Evolutionary conservation across 202 grass and related monocot species (phyloP), one percentile per base, ranked within the genome.

Genomic region (Tripidium arundinaceum): DNA sequence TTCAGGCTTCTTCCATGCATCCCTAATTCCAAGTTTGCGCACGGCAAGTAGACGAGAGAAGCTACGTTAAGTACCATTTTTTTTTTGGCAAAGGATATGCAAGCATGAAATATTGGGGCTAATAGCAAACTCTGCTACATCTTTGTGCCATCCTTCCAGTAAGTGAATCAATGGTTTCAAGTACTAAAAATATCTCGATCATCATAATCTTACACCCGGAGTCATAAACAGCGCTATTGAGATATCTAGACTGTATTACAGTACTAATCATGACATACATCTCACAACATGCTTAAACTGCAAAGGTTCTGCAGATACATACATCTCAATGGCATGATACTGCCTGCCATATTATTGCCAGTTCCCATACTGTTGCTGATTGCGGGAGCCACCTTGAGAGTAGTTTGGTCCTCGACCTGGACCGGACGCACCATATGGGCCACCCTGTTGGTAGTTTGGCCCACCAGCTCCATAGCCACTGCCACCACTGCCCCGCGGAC

Each of bases 301-400:
- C n/a, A 57, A 4, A 24, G 52, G 52, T 57, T 54, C 19, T 54
- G 49, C 49, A 54, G 7, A 54, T 54, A 22, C 50, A 58, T 58
- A 58, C 21, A 58, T 11, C n/a, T 58, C 47, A 39, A 8, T 19
- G 10, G 18, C 38, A 19, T 67, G 65, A 39, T 33, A 31, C 65
- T 72, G 29, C 1, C 65, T 72, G 29, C 1, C 78, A 26, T 27
- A 60, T 71, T 84, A 91, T 74, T 91, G 91, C 91, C 91, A 94
- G 65, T 77, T 88, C 10, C 91, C 91, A 38, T 94, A 94, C 41
- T 91, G 86, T 36, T 89, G 90, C 73, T 94, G 92, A 64, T 87
- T 94, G 49, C 84, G 89, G 37, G 89, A 89, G 18, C 89, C 84
- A 24, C 86, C 81, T 61, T 88, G 86, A 67, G 75, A 41, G 43